Percentiles rank a stretch among this genome's conserved stretches.
Evolutionary conservation across 2,329 filamentous ascomycete genomes (phyloP).

Genomic region (Exophiala sp.): DNA sequence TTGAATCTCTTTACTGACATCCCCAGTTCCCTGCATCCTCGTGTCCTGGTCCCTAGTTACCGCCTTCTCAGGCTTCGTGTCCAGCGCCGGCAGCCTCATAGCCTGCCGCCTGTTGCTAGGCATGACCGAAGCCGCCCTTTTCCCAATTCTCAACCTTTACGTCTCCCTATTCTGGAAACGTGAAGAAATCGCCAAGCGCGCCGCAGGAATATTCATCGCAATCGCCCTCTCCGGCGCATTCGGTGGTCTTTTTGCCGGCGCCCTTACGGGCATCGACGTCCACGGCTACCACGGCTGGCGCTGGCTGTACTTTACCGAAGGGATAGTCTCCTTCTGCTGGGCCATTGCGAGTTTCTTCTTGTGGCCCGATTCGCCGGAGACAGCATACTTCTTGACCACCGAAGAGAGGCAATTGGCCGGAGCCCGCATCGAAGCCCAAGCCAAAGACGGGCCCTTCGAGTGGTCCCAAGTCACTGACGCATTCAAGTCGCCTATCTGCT

Average conservation of each 20-base stretch:
- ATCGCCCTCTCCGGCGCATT: constrained; percentile 38
- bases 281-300: constrained; percentile 42
- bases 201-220: constrained; percentile 32
- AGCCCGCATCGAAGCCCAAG: constrained; percentile 50
- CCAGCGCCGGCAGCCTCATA: constrained; percentile 40
- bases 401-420: constrained; percentile 64
- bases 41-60: constrained; percentile 42
- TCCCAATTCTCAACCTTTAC: constrained; percentile 39
- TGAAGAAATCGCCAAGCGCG: constrained; percentile 36
- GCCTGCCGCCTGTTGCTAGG: constrained; percentile 47
- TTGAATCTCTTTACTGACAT: constrained; percentile 17
- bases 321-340: constrained; percentile 43
- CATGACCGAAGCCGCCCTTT: constrained; percentile 46
- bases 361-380: constrained; percentile 71
- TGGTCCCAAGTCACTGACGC: too few relatives aligned
- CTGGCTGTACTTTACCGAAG: constrained; percentile 51
- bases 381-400: constrained; percentile 65
- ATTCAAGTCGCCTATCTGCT: too few relatives aligned
- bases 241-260: constrained; percentile 64
- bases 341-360: constrained; percentile 50
- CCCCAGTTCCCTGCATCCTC: constrained; percentile 21
- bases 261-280: constrained; percentile 49
- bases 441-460: too few relatives aligned
- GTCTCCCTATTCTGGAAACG: constrained; percentile 7
- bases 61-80: constrained; percentile 45